These are phyloP conservation scores for Suillus clintonianus DNA, from an alignment of 768 basidiomycete species.

Conservation along the genomic window DNA sequence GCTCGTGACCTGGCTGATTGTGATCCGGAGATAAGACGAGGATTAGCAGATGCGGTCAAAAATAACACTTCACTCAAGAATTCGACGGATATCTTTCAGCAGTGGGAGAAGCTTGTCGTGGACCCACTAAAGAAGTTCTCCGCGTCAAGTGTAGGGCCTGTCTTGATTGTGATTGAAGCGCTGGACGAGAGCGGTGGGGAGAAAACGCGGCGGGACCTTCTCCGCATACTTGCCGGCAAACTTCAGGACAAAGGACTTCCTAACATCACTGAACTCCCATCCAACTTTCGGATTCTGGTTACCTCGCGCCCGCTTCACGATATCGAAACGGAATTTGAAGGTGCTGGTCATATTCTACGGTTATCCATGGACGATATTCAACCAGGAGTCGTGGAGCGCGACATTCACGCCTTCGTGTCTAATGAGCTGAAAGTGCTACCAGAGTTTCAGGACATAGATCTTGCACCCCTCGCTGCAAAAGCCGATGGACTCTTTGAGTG, in stretches of 20 bases:
- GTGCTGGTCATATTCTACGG: neutral
- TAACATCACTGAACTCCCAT: constrained; percentile 1
- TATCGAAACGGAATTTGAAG: neutral
- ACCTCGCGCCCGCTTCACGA: constrained; percentile 4
- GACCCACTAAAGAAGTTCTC: neutral
- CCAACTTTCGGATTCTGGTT: constrained; percentile 8
- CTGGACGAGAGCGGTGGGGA: constrained; percentile 19
- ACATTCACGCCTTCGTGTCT: neutral
- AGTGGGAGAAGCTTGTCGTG: constrained; percentile 2
- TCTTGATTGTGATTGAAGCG: constrained; percentile 26
- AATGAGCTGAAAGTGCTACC: neutral
- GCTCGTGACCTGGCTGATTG: constrained; percentile 18
- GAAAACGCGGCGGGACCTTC: neutral
- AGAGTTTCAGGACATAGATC: neutral
- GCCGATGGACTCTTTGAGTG: constrained; percentile 5
- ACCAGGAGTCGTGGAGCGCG: neutral
- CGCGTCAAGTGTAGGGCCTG: neutral
- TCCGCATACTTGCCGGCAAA: neutral
- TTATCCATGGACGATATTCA: neutral
- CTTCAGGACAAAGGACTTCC: neutral
- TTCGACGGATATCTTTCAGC: neutral
- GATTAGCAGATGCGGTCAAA: neutral
- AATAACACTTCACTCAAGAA: neutral
- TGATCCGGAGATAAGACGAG: neutral
- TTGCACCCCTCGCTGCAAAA: neutral